Base-by-base conservation (phyloP, 352 stramenopile species). In the Peronospora destructor region DNA sequence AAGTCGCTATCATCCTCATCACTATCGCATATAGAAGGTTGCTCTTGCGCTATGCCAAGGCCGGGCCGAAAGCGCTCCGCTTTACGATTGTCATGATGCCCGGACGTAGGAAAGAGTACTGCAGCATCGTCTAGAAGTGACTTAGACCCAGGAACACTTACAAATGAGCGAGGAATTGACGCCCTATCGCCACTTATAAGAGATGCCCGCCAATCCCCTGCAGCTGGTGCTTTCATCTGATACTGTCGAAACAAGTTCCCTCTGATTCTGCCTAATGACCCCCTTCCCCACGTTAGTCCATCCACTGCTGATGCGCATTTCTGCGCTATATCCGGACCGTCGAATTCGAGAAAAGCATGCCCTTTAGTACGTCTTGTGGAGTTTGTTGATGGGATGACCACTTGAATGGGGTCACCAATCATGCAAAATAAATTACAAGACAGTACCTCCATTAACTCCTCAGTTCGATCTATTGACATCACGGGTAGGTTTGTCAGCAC, bases 311-410 rank as follows among this genome's bases (percentile, higher is more conserved):
- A 45, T 0, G 77, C 72, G 39, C 73, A 87, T 17, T 30, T 53
- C 11, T 56, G 79, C 6, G 83, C 80, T 59, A 89, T 73, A 4
- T 60, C 53, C 0, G 68, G 76, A 30, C 90, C 75, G 34, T 88
- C 73, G 49, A 93, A 93, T 46, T 93, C 83, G 29, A 93, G 52
- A 53, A 93, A 93, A 6, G 80, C 83, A 38, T 89, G 76, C 1
- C 80, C 80, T 55, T 90, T 91, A 23, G 71, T 90, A 39, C 71
- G 61, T 21, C 72, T 69, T 0, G 73, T 84, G 3, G 68, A 75
- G 30, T 52, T 84, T 37, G 68, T 60, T 0, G 72, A 89, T 13
- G 83, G 78, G 12, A 91, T 80, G 10, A 90, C 71, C 11, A 93
- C 78, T 62, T 93, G 83, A 38, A 93, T 84, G 0, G 83, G 83